Base-by-base conservation (phyloP, 768 basidiomycete species). In the Termitomyces sp. region DNA sequence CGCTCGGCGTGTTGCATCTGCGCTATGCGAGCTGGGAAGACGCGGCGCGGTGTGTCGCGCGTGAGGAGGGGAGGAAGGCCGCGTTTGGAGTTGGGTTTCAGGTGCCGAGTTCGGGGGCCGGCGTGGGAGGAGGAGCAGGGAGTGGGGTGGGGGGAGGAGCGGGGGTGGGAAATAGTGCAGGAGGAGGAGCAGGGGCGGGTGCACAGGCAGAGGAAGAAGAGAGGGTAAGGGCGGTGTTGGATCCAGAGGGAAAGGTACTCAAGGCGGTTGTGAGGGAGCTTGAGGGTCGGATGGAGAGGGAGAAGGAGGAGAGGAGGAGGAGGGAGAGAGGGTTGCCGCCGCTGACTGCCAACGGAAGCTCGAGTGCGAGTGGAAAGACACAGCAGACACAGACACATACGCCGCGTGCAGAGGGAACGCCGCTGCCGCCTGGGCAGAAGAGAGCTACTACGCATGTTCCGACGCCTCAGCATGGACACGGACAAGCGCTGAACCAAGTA, bases 1-100 rank as follows among this genome's bases (percentile, higher is more conserved):
- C 87, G 1, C 80, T 97, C 1, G 95, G 95, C 2, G 82, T 98
- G 41, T 83, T 92, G 41, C 84, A 83, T 66, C 80, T 98, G 60
- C 83, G 81, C 61, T 98, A 75, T 65, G 65, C 70, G 17, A 73
- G 80, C 0, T 83, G 86, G 59, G 84, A 86, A 16, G 86, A 90
- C 43, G 94, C 93, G 5, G 78, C 77, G 55, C 65, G 71, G 44
- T 93, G 90, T 58, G 77, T 89, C n/a, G n/a, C n/a, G n/a, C n/a
- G n/a, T n/a, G n/a, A n/a, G n/a, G 23, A 79, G 79, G 57, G 78
- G 86, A 87, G 64, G 78, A 92, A 56, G 90, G 90, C 31, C 78
- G 82, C 77, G 5, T 67, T 76, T 31, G 78, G 81, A 4, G 43
- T 42, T 1, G 31, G 27, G 2, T 48, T 41, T 5, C 29, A 41